Conservation (phyloP, 768 basidiomycete species). For the Pholiota molesta region DNA sequence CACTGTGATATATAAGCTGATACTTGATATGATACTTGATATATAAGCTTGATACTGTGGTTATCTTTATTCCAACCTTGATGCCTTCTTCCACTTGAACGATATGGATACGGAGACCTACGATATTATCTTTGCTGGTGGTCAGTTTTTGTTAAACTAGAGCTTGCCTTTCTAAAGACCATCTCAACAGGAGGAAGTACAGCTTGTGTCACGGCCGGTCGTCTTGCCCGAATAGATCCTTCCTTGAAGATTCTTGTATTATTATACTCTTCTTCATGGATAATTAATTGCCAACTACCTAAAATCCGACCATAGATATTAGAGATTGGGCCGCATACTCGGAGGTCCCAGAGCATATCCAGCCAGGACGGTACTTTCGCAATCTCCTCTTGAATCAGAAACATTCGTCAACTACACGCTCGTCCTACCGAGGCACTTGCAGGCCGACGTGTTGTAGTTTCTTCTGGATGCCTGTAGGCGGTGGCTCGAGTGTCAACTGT, state of each 20-base stretch:
- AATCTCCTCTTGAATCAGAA: conserved; percentile 41
- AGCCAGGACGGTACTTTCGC: conserved; percentile 55
- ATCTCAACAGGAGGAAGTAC: conserved; percentile 46
- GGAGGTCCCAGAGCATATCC: conserved; percentile 49
- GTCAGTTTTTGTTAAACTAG: not conserved
- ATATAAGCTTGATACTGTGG: too few species aligned
- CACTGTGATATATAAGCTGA: too few species aligned
- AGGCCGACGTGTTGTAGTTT: conserved; percentile 49
- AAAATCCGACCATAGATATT: conserved; percentile 38
- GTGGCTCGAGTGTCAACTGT: conserved; percentile 69
- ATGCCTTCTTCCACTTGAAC: not conserved
- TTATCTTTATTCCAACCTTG: too few species aligned
- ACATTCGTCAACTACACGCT: conserved; percentile 49
- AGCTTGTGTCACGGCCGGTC: conserved; percentile 58
- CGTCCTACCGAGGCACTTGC: conserved; percentile 39
- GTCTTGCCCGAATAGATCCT: conserved; percentile 56
- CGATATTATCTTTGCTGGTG: conserved; percentile 11
- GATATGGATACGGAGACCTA: not conserved
- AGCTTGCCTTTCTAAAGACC: not conserved
- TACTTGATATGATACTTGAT: too few species aligned
- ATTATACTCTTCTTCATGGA: conserved; percentile 3
- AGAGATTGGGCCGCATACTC: conserved; percentile 58
- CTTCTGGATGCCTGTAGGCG: conserved; percentile 56
- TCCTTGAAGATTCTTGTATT: conserved; percentile 54
- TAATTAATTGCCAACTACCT: too few species aligned